Percentiles rank a stretch among this genome's conserved stretches.
Conservation (phyloP, 164 flowering plant species). For the grape (Vitis vinifera) region ASM3070453v1 NC_081815.1:2320501-2321000, state of each 20-base stretch:
- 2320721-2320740: slow-evolving; percentile 12
- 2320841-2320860: slow-evolving; percentile 43
- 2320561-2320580: not conserved
- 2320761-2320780: slow-evolving; percentile 2
- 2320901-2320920: slow-evolving; percentile 67
- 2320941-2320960: slow-evolving; percentile 27
- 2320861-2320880: slow-evolving; percentile 40
- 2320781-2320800: slow-evolving; percentile 14
- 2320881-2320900: slow-evolving; percentile 53
- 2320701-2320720: not conserved
- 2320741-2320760: slow-evolving; percentile 1
- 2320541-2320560: too few species aligned
- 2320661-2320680: not conserved
- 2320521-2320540: too few species aligned
- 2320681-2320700: slow-evolving; percentile 1
- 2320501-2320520: too few species aligned
- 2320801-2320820: slow-evolving; percentile 3
- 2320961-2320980: slow-evolving; percentile 25
- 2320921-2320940: slow-evolving; percentile 32
- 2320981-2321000: slow-evolving; percentile 69
- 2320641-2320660: slow-evolving; percentile 3
- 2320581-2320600: slow-evolving; percentile 1
- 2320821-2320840: slow-evolving; percentile 45
- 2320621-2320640: not conserved
- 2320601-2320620: slow-evolving; percentile 9